phyloP scores from a whole-genome alignment of 306 rosid species.

The Sicyos baderoa region DNA sequence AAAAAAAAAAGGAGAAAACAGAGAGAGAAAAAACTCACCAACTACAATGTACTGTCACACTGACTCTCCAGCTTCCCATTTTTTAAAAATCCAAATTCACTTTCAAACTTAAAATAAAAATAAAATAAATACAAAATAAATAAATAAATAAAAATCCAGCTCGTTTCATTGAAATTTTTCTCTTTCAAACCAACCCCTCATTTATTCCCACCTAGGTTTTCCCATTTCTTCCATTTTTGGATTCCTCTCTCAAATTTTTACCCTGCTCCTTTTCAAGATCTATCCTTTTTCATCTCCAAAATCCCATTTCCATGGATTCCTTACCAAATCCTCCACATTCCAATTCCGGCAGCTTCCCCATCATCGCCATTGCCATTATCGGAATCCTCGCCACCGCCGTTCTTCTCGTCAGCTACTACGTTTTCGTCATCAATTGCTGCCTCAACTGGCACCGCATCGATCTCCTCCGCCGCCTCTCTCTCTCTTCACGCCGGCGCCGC shows the following conservation, averaged over 20 bases:
- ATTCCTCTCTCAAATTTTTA: background rate
- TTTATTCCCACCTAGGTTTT: constrained; percentile 13
- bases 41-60: constrained; percentile 20
- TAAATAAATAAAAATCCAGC: constrained; percentile 3
- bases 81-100: background rate
- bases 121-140: too few relatives aligned
- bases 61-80: constrained; percentile 4
- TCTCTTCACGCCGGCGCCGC: constrained; percentile 33
- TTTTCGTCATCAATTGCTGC: constrained; percentile 95
- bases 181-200: constrained; percentile 17
- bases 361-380: constrained; percentile 76
- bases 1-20: background rate
- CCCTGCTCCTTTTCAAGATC: constrained; percentile 44
- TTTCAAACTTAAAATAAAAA: too few relatives aligned
- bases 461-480: constrained; percentile 59
- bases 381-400: constrained; percentile 87
- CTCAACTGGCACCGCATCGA: constrained; percentile 93
- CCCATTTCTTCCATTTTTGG: background rate
- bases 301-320: constrained; percentile 47
- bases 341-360: constrained; percentile 61
- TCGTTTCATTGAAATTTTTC: background rate
- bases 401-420: constrained; percentile 76
- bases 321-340: constrained; percentile 35
- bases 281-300: constrained; percentile 21
- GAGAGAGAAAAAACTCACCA: constrained; percentile 8